Evolutionary conservation across 2,329 filamentous ascomycete species (phyloP).

Genomic region (Drechslerella dactyloides): DNA sequence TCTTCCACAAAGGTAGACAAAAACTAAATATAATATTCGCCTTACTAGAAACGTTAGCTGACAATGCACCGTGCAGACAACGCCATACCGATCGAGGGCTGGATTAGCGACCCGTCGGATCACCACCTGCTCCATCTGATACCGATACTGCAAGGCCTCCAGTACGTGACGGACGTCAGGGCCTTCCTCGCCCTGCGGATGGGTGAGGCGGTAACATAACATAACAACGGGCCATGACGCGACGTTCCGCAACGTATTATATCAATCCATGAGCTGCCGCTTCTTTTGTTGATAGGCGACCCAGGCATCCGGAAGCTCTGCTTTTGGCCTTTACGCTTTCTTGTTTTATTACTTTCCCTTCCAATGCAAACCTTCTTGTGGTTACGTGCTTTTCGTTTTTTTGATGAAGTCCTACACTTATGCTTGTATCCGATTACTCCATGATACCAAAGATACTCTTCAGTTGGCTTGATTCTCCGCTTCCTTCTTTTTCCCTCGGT

Average conservation of each 20-base stretch:
- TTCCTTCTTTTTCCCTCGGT: conserved; percentile 6
- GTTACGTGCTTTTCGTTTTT: neutral
- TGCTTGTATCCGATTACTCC: conserved; percentile 44
- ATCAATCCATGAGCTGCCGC: conserved; percentile 1
- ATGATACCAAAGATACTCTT: conserved; percentile 51
- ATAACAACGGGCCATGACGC: conserved; percentile 7
- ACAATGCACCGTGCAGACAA: conserved; percentile 70
- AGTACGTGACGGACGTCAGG: conserved; percentile 95
- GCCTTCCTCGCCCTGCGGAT: conserved; percentile 86
- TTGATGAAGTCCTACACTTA: neutral
- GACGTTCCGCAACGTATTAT: neutral
- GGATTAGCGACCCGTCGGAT: conserved; percentile 98
- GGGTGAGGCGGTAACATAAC: conserved; percentile 66
- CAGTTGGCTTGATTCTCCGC: conserved; percentile 2
- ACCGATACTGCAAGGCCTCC: conserved; percentile 87
- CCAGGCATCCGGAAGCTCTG: conserved; percentile 29
- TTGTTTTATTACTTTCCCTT: conserved; percentile 1
- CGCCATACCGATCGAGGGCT: conserved; percentile 97
- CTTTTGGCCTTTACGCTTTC: conserved; percentile 16
- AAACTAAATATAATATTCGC: too few species aligned
- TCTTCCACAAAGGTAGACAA: conserved; percentile 89
- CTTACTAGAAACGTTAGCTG: too few species aligned
- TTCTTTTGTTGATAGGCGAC: conserved; percentile 9
- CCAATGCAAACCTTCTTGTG: neutral
- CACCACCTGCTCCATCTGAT: conserved; percentile 92